Evolutionary conservation across 345 rosid species (phyloP), one percentile per base, ranked within the genome.

Genomic region (Ailanthus altissimus): DNA sequence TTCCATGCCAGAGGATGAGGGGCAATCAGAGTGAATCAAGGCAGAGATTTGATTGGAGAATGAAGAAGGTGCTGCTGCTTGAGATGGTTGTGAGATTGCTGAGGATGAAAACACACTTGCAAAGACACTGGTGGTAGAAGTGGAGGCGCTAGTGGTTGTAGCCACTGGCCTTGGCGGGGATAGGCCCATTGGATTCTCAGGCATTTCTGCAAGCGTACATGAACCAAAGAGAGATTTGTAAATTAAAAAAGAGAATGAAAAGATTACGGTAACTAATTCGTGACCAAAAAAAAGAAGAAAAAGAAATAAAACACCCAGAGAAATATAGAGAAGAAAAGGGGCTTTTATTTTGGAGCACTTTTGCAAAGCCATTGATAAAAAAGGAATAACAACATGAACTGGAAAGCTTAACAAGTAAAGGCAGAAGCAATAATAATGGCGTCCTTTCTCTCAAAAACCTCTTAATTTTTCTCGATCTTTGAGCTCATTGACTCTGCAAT

Each of bases 91-190:
- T 53, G 74, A 65, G 51, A 71, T 40, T 14, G 93, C 67, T 6
- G 90, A 77, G 62, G 87, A 73, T 40, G 91, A 83, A 66, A 90
- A 87, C 25, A 86, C 78, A 75, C 89, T 77, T 7, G 90, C 78
- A 42, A 89, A 88, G 20, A 84, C 89, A 16, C 81, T 72, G 23
- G 77, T 81, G 50, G 79, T 74, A 50, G 84, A 74, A 70, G 67
- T 40, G 9, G 83, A 18, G 15, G 85, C 47, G 73, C 75, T 69
- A 23, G 85, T 66, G 76, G 80, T 72, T 66, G 85, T 66, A 5
- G 82, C 42, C 23, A 53, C 79, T 18, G 83, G 61, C 14, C 83
- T 70, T 16, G 86, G 71, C 5, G 92, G 75, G 59, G 89, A 81
- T 45, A 81, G 51, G 26, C 78, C 78, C 25, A 79, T n/a, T 26